Conservation (phyloP, 176 grass and related monocot species). For the Puya raimondii region DNA sequence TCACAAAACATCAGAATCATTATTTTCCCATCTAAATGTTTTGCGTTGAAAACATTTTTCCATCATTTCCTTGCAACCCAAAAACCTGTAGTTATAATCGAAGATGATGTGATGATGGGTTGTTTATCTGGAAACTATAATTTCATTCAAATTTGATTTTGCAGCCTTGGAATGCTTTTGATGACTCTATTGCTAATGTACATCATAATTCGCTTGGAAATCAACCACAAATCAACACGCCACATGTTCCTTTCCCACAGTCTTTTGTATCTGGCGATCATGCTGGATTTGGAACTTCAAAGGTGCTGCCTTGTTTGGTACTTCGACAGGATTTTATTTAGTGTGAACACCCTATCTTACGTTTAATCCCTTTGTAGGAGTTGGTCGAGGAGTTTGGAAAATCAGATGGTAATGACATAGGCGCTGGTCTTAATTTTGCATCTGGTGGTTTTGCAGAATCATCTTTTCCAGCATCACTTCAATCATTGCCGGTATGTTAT, state of each 20-base stretch:
- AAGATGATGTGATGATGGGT: neutral
- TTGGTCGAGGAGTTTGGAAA: constrained; percentile 24
- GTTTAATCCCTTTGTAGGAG: constrained; percentile 32
- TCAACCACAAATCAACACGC: constrained; percentile 18
- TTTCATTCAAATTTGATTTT: constrained; percentile 21
- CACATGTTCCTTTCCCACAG: constrained; percentile 27
- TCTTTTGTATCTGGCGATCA: constrained; percentile 15
- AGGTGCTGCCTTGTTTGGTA: constrained; percentile 23
- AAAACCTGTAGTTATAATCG: no score
- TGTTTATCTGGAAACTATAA: constrained; percentile 8
- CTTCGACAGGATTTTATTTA: constrained; percentile 8
- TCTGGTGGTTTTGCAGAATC: constrained; percentile 19
- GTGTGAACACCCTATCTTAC: neutral
- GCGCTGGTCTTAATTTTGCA: constrained; percentile 25
- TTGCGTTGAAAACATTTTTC: no score
- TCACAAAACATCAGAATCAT: no score
- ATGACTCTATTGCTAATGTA: constrained; percentile 32
- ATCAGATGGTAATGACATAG: constrained; percentile 30
- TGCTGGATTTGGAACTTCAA: constrained; percentile 17
- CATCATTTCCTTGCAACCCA: no score
- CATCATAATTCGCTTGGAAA: constrained; percentile 26
- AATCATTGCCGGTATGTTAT: constrained; percentile 38
- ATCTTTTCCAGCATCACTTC: constrained; percentile 29
- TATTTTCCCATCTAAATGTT: no score
- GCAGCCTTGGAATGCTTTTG: constrained; percentile 71